Evolutionary conservation across 2,329 filamentous ascomycete genomes (phyloP), one percentile per base, ranked within the genome.

Genomic region (Hypoxylon sp.): DNA sequence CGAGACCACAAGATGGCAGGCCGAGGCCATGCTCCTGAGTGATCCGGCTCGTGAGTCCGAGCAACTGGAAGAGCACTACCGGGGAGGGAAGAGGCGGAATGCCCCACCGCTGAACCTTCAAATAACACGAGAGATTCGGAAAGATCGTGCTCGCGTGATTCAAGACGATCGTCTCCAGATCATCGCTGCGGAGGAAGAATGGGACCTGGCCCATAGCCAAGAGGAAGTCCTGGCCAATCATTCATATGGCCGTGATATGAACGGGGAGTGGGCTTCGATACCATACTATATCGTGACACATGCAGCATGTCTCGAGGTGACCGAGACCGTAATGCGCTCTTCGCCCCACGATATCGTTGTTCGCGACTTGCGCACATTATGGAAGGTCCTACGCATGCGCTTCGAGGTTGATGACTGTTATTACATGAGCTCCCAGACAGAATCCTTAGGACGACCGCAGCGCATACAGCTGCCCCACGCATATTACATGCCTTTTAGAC

Each of bases 41-140:
- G 71, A 73, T 49, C 69, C 71, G 10, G 60, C 43, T 5, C 36
- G 57, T 10, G 68, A 74, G 58, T 71, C 74, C 17, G 72, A 73
- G 25, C 57, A 51, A 5, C 38, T 68, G 2, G 63, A 67, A 49
- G 34, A 53, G 53, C 64, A 73, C 21, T 69, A 73, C 55, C 43
- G 53, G 25, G 72, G 60, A 6, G 71, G 71, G 30, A 73, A 73
- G 59, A 45, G 50, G 19, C 52, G 28, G 21, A 41, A 59, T 9
- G 60, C 52, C 5, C 43, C 62, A 5, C 48, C 38, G 6, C 36
- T 64, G 1, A 34, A 52, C 5, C 19, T 65, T 19, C 43, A 28
- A 9, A 38, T 49, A 3, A n/a, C 49, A n/a, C 34, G 41, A 4
- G 63, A 60, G 6, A 73, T 73, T 17, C 58, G 59, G 17, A 66